phyloP scores from a whole-genome alignment of 352 stramenopile genomes.

The Phytophthora fragariae region DNA sequence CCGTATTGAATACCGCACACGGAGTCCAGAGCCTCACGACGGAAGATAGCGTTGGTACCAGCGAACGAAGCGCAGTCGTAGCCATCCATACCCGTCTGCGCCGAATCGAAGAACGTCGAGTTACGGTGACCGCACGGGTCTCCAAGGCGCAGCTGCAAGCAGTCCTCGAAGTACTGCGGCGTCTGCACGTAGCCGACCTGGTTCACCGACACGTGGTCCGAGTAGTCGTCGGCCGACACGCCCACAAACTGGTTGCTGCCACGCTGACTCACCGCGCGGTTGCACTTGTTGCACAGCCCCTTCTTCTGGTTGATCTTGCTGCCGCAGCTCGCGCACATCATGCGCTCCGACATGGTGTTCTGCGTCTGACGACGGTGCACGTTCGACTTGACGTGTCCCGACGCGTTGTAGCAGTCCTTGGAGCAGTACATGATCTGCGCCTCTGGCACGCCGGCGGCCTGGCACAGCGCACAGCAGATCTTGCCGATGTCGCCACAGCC shows the following conservation, averaged over 20 bases:
- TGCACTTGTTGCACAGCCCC: conserved; percentile 72
- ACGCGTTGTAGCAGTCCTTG: conserved; percentile 83
- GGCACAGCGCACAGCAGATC: conserved; percentile 77
- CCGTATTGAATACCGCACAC: conserved; percentile 81
- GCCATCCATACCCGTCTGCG: conserved; percentile 77
- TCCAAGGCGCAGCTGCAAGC: conserved; percentile 65
- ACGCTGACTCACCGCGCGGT: conserved; percentile 43
- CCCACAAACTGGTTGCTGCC: conserved; percentile 58
- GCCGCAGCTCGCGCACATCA: conserved; percentile 66
- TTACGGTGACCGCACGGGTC: conserved; percentile 76
- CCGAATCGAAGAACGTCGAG: conserved; percentile 77
- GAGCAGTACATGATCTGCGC: conserved; percentile 78
- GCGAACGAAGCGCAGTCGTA: conserved; percentile 80
- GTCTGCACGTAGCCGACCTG: conserved; percentile 81
- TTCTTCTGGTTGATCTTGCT: conserved; percentile 77
- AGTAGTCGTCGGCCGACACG: conserved; percentile 68
- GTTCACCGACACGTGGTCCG: conserved; percentile 74
- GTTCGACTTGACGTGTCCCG: conserved; percentile 66
- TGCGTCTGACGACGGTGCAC: conserved; percentile 76
- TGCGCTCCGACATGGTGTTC: conserved; percentile 69
- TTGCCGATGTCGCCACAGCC: conserved; percentile 77
- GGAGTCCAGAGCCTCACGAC: conserved; percentile 74
- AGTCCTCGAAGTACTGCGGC: conserved; percentile 80
- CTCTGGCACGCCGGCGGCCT: conserved; percentile 70
- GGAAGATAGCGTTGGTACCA: conserved; percentile 83